Conservation (phyloP, 495 filamentous ascomycete species). For the Penicillium angulare region DNA sequence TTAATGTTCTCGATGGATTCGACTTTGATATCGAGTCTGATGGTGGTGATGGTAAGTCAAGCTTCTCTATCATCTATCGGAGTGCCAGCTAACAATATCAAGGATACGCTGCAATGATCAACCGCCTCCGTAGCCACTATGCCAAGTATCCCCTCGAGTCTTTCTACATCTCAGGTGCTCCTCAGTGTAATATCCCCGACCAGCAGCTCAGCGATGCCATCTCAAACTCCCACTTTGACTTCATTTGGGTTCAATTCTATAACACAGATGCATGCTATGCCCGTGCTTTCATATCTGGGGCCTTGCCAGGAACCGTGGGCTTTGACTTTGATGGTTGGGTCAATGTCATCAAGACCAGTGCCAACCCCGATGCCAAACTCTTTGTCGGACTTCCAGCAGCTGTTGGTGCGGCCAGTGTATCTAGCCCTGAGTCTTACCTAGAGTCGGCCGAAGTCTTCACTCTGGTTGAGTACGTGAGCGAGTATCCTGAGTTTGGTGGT, state of each 20-base stretch:
- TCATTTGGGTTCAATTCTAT: conserved; percentile 71
- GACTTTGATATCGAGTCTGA: conserved; percentile 65
- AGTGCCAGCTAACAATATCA: conserved; percentile 15
- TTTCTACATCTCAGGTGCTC: conserved; percentile 65
- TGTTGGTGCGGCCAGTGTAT: conserved; percentile 34
- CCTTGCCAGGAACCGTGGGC: too few relatives aligned
- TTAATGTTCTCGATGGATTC: conserved; percentile 66
- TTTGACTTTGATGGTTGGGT: conserved; percentile 71
- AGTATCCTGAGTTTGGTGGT: conserved; percentile 62
- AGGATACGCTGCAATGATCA: conserved; percentile 48
- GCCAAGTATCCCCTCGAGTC: conserved; percentile 37
- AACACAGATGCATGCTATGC: conserved; percentile 59
- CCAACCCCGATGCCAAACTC: conserved; percentile 62
- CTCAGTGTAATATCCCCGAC: conserved; percentile 63
- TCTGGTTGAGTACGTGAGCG: conserved; percentile 51
- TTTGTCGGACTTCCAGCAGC: conserved; percentile 61
- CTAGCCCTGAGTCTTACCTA: conserved; percentile 47
- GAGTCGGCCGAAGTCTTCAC: conserved; percentile 44
- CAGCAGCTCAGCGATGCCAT: conserved; percentile 53
- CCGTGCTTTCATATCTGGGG: too few relatives aligned
- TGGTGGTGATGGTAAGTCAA: conserved; percentile 42
- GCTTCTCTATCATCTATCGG: conserved; percentile 4
- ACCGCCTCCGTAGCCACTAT: conserved; percentile 52
- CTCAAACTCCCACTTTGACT: conserved; percentile 52
- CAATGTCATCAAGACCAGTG: conserved; percentile 52